Conservation (phyloP, 1,284 basidiomycete species). For the Apiotrichum akiyoshidainum region DNA sequence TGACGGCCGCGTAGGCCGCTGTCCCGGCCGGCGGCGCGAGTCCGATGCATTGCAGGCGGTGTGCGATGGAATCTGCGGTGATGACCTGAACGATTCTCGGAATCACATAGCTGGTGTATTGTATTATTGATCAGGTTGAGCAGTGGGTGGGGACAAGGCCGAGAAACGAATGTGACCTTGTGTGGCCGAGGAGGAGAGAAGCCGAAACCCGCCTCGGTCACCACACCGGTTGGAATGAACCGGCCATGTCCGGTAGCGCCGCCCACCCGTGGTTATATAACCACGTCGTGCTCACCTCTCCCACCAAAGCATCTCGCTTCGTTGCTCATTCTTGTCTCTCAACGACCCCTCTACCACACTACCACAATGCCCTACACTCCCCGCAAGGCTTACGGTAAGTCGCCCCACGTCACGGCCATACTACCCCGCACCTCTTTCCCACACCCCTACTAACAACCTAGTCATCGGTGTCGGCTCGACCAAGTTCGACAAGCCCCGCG, state of each 20-base stretch:
- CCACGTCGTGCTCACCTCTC: too few species aligned
- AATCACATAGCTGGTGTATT: too few species aligned
- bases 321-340: background rate
- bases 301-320: background rate
- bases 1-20: too few species aligned
- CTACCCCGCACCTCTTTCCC: background rate
- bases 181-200: background rate
- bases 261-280: background rate
- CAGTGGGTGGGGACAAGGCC: too few species aligned
- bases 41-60: too few species aligned
- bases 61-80: too few species aligned
- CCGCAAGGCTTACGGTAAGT: slow-evolving; percentile 17
- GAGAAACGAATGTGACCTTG: too few species aligned
- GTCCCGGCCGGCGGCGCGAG: too few species aligned
- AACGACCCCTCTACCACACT: background rate
- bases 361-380: slow-evolving; percentile 17
- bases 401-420: background rate
- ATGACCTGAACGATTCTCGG: too few species aligned
- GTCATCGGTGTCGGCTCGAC: slow-evolving; percentile 25
- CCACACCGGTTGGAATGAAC: background rate
- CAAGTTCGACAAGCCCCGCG: slow-evolving; percentile 27
- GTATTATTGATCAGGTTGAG: too few species aligned
- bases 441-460: slow-evolving; percentile 1
- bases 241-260: background rate
- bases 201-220: background rate